Percentiles rank a stretch among this genome's conserved stretches.
phyloP scores from a whole-genome alignment of 169 alveolate species.

The Besnoitia besnoiti region DNA sequence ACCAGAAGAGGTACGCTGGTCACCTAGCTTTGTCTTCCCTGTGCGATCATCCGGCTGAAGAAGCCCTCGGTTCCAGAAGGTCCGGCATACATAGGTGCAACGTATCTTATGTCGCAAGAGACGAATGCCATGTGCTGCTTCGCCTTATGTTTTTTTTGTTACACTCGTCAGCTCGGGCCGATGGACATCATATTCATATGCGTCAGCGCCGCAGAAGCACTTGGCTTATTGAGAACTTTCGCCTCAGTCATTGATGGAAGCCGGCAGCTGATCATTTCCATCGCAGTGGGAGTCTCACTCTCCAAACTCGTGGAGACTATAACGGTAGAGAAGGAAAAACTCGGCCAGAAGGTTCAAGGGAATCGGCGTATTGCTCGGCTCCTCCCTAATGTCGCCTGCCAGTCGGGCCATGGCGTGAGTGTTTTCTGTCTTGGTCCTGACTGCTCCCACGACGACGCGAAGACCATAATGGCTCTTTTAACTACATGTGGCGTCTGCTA shows the following conservation, averaged over 20 bases:
- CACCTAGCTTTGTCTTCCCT: not conserved
- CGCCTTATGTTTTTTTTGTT: no score
- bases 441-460: constrained; percentile 26
- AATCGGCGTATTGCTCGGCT: constrained; percentile 13
- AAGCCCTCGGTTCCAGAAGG: no score
- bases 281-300: not conserved
- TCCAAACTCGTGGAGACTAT: not conserved
- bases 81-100: no score
- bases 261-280: not conserved
- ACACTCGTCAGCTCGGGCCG: not conserved
- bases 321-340: not conserved
- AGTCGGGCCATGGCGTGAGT: constrained; percentile 17
- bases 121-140: no score
- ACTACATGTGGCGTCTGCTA: constrained; percentile 30
- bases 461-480: constrained; percentile 4
- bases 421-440: constrained; percentile 29
- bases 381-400: constrained; percentile 42
- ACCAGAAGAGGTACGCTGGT: not conserved
- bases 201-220: constrained; percentile 1
- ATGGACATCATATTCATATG: constrained; percentile 27
- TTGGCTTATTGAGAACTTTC: not conserved
- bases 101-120: no score
- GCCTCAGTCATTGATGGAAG: not conserved
- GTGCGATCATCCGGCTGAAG: no score
- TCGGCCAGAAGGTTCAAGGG: not conserved